Evolutionary conservation across 495 filamentous ascomycete species (phyloP), one percentile per base, ranked within the genome.

Genomic region (Penicillium paradoxum): DNA sequence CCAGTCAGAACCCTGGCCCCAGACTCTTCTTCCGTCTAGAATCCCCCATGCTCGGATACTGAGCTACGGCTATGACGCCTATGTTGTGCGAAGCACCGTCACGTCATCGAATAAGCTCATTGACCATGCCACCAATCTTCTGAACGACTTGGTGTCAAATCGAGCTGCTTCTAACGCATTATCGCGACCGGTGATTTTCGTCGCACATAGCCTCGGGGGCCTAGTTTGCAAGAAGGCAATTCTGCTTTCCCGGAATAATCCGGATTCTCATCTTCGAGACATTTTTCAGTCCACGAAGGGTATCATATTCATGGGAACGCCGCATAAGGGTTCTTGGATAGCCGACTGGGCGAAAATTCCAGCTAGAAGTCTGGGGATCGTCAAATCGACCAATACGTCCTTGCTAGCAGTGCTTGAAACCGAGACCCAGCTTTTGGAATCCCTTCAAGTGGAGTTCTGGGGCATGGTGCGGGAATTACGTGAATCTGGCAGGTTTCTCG

Each of bases 61-160:
- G 2, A 64, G 62, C 0, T 71, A 27, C 27, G 66, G 68, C 4
- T 69, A 69, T 52, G 59, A 71, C 42, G 66, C 68, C 6, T 55
- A 63, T 51, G 33, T 60, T 11, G 34, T 36, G 13, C 15, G 43
- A 7, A 24, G 37, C n/a, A 30, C 13, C 5, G 37, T 10, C 2
- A 18, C 29, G 6, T 51, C 49, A 14, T 4, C 21, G 17, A 43
- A 25, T 10, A 10, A 17, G 13, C 21, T 52, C 18, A 15, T 1
- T 13, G 25, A 52, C 22, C 40, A 44, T 27, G 49, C 49, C 8
- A 15, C 11, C 17, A 52, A 45, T 27, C 40, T 52, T 10, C 11
- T 45, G 10, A 45, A 30, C 5, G 27, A 42, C 18, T 30, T 33
- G 13, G 25, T 25, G 25, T 24, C 15, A 17, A 18, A 42, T 51